A percentile compares a stretch with the other conserved stretches of the same genome.
These are phyloP conservation scores for Ulmus americana DNA, from an alignment of 331 rosid genomes.

Conservation along the genomic window DNA sequence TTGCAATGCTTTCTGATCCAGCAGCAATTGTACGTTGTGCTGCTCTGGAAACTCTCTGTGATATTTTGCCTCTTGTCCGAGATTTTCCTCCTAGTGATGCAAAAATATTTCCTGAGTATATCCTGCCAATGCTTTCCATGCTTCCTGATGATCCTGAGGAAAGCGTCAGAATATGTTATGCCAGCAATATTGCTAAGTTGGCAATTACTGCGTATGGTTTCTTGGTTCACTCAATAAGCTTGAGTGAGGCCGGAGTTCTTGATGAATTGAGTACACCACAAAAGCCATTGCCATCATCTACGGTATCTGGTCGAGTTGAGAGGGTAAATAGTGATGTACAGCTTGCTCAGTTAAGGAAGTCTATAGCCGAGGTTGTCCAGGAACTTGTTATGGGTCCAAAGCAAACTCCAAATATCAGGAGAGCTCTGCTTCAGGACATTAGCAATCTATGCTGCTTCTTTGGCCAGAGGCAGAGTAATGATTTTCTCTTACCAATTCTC, in stretches of 20 bases:
- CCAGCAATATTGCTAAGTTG: conserved; percentile 86
- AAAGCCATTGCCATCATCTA: conserved; percentile 45
- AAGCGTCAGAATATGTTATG: conserved; percentile 94
- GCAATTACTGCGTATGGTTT: conserved; percentile 92
- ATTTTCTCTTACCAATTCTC: conserved; percentile 85
- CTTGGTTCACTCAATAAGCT: conserved; percentile 79
- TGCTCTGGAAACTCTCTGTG: conserved; percentile 85
- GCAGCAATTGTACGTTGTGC: conserved; percentile 97
- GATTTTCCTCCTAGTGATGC: conserved; percentile 98
- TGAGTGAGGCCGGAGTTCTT: conserved; percentile 95
- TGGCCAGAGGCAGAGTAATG: conserved; percentile 95
- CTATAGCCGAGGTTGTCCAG: conserved; percentile 91
- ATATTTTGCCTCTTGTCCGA: conserved; percentile 81
- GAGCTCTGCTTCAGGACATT: conserved; percentile 92
- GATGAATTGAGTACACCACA: conserved; percentile 62
- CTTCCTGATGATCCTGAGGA: conserved; percentile 99
- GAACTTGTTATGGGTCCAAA: conserved; percentile 99
- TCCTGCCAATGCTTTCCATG: conserved; percentile 94
- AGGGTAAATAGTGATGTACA: conserved; percentile 61
- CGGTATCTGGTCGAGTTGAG: conserved; percentile 53
- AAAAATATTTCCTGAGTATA: conserved; percentile 86
- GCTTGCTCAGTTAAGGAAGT: conserved; percentile 76
- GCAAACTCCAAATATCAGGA: conserved; percentile 94
- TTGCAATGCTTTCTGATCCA: conserved; percentile 84
- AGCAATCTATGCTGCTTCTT: conserved; percentile 88